A percentile compares a stretch with the other conserved stretches of the same genome.
These are phyloP conservation scores for Phellopilus nigrolimitatus DNA, from an alignment of 1,284 basidiomycete genomes.

Conservation along the genomic window DNA sequence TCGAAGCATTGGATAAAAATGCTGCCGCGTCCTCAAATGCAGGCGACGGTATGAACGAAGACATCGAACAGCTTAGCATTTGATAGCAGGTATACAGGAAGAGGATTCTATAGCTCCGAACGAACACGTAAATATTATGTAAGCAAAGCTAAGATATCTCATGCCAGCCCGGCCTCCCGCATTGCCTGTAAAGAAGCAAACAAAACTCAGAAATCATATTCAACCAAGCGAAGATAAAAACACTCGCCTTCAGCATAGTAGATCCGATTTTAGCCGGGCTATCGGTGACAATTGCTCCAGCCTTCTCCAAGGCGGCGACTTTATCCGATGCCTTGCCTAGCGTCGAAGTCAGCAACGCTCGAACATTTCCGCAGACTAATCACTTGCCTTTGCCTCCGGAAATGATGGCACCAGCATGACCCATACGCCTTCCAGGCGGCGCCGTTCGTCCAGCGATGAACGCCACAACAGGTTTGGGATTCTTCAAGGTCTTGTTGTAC, in stretches of 20 bases:
- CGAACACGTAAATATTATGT: conserved; percentile 22
- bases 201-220: conserved; percentile 14
- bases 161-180: conserved; percentile 79
- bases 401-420: conserved; percentile 98
- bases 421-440: conserved; percentile 97
- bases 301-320: conserved; percentile 88
- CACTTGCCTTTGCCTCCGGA: conserved; percentile 87
- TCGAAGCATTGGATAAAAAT: conserved; percentile 56
- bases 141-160: conserved; percentile 30
- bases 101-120: conserved; percentile 9
- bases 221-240: conserved; percentile 1
- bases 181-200: conserved; percentile 56
- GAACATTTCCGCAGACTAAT: background rate
- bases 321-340: conserved; percentile 91
- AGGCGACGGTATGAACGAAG: conserved; percentile 32
- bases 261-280: conserved; percentile 93
- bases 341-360: conserved; percentile 1
- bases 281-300: conserved; percentile 92
- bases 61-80: conserved; percentile 3
- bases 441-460: conserved; percentile 99
- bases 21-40: conserved; percentile 56
- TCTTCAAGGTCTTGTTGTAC: conserved; percentile 85
- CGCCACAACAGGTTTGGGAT: conserved; percentile 94
- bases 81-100: background rate
- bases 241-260: conserved; percentile 77